These are phyloP conservation scores for Peniophora sp. DNA, from an alignment of 1,284 basidiomycete genomes.

Conservation along the genomic window DNA sequence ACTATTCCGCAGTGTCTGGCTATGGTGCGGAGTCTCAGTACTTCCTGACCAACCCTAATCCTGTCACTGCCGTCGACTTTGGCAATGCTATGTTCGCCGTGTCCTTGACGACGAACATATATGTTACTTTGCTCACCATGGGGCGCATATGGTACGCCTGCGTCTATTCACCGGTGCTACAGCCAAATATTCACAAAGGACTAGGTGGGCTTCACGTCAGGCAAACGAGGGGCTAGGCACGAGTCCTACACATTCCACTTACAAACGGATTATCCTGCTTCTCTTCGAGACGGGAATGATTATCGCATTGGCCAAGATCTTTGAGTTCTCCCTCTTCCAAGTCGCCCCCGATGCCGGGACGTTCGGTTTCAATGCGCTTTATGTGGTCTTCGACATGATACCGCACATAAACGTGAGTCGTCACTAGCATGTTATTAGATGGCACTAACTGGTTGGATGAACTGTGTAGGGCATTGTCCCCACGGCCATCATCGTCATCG, in stretches of 20 bases:
- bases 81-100: neutral
- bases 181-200: neutral
- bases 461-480: neutral
- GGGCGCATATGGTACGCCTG: neutral
- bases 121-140: neutral
- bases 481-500: neutral
- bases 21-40: neutral
- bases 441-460: neutral
- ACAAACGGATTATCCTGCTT: conserved; percentile 4
- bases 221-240: neutral
- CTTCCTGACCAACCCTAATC: neutral
- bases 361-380: conserved; percentile 6
- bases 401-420: conserved; percentile 8
- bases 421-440: neutral
- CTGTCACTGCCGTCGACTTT: neutral
- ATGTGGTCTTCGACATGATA: conserved; percentile 8
- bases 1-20: neutral
- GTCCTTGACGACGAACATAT: neutral
- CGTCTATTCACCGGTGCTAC: too few relatives aligned
- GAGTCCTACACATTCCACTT: neutral
- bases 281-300: conserved; percentile 8
- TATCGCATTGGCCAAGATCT: conserved; percentile 6
- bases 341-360: conserved; percentile 6
- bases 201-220: neutral
- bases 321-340: conserved; percentile 7